Percentiles rank a stretch among this genome's conserved stretches.
Conservation (phyloP, 495 filamentous ascomycete genomes). For the Penicillium daleae region DNA sequence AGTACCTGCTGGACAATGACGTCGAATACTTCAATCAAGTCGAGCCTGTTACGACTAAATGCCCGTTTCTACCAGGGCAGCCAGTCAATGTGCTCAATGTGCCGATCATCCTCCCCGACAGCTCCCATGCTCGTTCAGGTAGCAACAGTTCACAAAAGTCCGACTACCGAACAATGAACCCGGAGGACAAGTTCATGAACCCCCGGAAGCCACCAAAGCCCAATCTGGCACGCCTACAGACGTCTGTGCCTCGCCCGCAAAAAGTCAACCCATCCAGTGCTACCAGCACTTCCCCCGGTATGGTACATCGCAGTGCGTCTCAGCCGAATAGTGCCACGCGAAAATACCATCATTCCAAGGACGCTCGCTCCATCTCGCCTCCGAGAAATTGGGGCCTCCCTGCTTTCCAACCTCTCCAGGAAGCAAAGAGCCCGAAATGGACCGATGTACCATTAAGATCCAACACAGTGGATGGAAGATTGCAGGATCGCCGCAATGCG, state of each 20-base stretch:
- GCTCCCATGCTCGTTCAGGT: conserved; percentile 40
- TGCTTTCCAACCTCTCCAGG: conserved; percentile 37
- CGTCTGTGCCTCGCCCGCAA: conserved; percentile 56
- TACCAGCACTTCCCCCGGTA: conserved; percentile 32
- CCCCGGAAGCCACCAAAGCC: conserved; percentile 65
- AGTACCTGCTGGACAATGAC: conserved; percentile 81
- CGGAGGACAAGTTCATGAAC: conserved; percentile 72
- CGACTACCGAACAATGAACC: conserved; percentile 74
- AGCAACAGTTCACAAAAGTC: conserved; percentile 43
- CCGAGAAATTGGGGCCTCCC: conserved; percentile 42
- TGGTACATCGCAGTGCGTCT: conserved; percentile 38
- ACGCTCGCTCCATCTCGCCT: conserved; percentile 48
- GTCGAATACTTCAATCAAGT: conserved; percentile 72
- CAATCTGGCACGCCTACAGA: conserved; percentile 53
- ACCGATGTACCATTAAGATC: conserved; percentile 13
- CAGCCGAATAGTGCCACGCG: conserved; percentile 42
- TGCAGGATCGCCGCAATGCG: conserved; percentile 16
- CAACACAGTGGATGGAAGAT: not conserved
- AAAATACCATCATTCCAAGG: conserved; percentile 27
- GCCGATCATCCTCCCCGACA: conserved; percentile 65
- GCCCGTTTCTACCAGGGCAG: conserved; percentile 86
- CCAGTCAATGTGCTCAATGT: conserved; percentile 80
- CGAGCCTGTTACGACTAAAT: conserved; percentile 73
- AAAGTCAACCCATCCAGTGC: conserved; percentile 28
- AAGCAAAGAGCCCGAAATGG: conserved; percentile 14